Base-by-base conservation (phyloP, 257 asterid genomes). In the Orobanche coerulescens region DNA sequence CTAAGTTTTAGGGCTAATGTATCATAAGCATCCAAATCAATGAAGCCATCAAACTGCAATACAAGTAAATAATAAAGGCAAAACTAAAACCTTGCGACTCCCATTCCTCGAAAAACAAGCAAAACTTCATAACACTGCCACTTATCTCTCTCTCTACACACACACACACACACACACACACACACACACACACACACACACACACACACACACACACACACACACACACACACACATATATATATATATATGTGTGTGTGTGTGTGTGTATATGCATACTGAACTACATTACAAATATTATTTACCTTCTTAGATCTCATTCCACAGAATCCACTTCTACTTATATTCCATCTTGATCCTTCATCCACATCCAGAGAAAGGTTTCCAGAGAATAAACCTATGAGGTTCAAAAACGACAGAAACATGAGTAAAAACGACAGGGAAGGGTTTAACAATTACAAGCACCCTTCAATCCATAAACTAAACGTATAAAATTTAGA, bases 241-340 rank as follows among this genome's bases (percentile, higher is more conserved):
- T n/a, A n/a, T n/a, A n/a, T n/a, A n/a, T n/a, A n/a, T n/a, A n/a
- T n/a, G n/a, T n/a, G n/a, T n/a, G n/a, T n/a, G n/a, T n/a, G n/a
- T n/a, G n/a, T n/a, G n/a, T n/a, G n/a, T n/a, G n/a, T n/a, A n/a
- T n/a, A n/a, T n/a, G n/a, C n/a, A 50, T 67, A 33, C 16, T 25
- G 6, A 52, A 18, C 46, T 37, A 47, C 23, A 12, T 18, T 5
- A 61, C 34, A 55, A 34, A 53, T 56, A 46, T 13, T 37, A 52
- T 39, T 64, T 70, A 85, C 96, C 95, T 81, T 88, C 78, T 80
- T 88, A 54, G 96, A 84, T 69, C 96, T 84, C 98, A 88, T 92
- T 52, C 98, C 98, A 56, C 95, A 92, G 68, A 92, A 88, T 74
- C 98, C 98, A 68, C 96, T 80, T 71, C 96, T 79, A 73, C 80